Evolutionary conservation across 768 basidiomycete species (phyloP).

Genomic region (Boletus subcaerulescens): DNA sequence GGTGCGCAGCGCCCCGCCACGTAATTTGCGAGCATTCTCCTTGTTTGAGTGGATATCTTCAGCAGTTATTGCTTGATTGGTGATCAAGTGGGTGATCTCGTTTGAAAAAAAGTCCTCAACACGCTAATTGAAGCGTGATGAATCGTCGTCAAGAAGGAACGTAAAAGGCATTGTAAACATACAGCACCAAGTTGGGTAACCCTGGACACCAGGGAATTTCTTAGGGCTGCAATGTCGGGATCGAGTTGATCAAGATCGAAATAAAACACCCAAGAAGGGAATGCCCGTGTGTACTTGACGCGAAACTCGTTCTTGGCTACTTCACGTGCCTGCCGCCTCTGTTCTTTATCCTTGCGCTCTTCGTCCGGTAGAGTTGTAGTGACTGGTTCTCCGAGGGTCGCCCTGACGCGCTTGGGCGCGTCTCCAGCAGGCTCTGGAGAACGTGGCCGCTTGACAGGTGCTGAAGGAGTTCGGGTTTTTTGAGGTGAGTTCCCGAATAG

Average conservation of each 20-base stretch:
- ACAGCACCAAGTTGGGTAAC: slow-evolving; percentile 77
- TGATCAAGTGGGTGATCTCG: slow-evolving; percentile 85
- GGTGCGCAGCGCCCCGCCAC: slow-evolving; percentile 22
- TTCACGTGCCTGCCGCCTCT: slow-evolving; percentile 49
- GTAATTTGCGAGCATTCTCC: slow-evolving; percentile 54
- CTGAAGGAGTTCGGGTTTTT: slow-evolving; percentile 32
- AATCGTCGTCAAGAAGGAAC: slow-evolving; percentile 1
- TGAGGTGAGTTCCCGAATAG: slow-evolving; percentile 34
- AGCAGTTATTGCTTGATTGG: slow-evolving; percentile 45
- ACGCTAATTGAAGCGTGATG: slow-evolving; percentile 44
- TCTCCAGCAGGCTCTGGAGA: slow-evolving; percentile 49
- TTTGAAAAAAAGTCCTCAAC: slow-evolving; percentile 88
- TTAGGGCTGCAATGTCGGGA: slow-evolving; percentile 33
- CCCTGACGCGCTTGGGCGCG: slow-evolving; percentile 44
- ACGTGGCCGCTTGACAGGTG: slow-evolving; percentile 45
- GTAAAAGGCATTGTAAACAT: slow-evolving; percentile 33
- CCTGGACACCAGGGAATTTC: slow-evolving; percentile 47
- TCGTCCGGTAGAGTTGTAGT: slow-evolving; percentile 31
- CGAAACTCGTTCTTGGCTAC: slow-evolving; percentile 68
- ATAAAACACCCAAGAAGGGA: slow-evolving; percentile 82
- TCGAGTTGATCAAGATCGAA: slow-evolving; percentile 64
- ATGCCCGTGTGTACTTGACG: slow-evolving; percentile 79
- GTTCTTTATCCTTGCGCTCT: slow-evolving; percentile 45
- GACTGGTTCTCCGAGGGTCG: slow-evolving; percentile 24
- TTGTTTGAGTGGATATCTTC: slow-evolving; percentile 49